Evolutionary conservation across 805 yeast genomes (phyloP).

Genomic region (Barnettozyma sucrosica): DNA sequence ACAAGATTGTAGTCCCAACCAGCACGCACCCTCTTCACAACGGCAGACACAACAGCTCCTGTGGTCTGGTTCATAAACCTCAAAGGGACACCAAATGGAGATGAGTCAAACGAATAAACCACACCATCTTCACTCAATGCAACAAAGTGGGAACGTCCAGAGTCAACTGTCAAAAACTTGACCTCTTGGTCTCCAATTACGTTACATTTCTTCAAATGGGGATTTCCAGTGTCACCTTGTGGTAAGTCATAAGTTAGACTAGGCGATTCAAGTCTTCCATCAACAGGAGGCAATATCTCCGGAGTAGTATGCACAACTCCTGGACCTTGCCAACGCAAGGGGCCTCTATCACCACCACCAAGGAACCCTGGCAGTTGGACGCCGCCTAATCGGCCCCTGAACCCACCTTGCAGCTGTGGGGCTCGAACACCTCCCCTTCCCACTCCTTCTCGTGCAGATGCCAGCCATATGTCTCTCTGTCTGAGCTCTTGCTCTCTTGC

Average conservation of each 20-base stretch:
- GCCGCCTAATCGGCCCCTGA: not conserved
- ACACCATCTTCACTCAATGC: slow-evolving; percentile 46
- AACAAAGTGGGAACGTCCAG: slow-evolving; percentile 61
- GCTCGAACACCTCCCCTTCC: not conserved
- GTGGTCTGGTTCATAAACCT: slow-evolving; percentile 6
- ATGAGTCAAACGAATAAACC: slow-evolving; percentile 27
- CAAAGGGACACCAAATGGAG: slow-evolving; percentile 8
- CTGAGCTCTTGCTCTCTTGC: slow-evolving; percentile 11
- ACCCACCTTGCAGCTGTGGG: not conserved
- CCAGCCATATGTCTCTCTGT: not conserved
- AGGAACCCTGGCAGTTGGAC: not conserved
- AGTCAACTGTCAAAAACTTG: slow-evolving; percentile 42
- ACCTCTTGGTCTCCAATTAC: slow-evolving; percentile 12
- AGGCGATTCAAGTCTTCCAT: not conserved
- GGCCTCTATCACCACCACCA: not conserved
- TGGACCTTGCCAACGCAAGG: not conserved
- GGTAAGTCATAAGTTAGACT: not conserved
- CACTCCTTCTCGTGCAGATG: not conserved
- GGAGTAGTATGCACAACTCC: not conserved
- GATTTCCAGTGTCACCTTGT: not conserved
- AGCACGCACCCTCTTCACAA: slow-evolving; percentile 44
- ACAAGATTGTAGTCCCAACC: slow-evolving; percentile 65
- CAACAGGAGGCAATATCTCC: not conserved
- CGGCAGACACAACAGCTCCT: slow-evolving; percentile 17
- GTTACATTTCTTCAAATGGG: not conserved